Base-by-base conservation (phyloP, 768 basidiomycete species). In the Hortiboletus flavorubellus region DNA sequence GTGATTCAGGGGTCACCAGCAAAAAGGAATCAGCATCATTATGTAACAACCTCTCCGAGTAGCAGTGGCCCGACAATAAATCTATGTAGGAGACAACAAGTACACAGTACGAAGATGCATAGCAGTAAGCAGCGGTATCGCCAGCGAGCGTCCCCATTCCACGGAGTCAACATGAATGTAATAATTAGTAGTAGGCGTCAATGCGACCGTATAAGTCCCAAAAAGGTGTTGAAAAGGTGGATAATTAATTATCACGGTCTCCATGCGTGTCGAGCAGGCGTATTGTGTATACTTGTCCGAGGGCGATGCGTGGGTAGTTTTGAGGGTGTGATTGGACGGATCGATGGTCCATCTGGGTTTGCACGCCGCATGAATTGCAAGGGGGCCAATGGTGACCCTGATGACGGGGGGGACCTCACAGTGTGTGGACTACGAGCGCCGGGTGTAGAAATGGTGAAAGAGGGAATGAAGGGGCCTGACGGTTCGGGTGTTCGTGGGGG, bases 301-400 rank as follows among this genome's bases (percentile, higher is more conserved):
- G 75, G 71, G 51, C 78, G 79, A 51, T 77, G 80, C 35, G 69
- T 67, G 26, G 80, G 71, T 21, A 80, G 66, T 71, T 84, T 87
- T 37, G 85, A 82, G n/a, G 89, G 88, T 10, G 86, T 87, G 31
- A 75, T 75, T 16, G 87, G 80, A 51, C 85, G 80, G 49, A 80
- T 64, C 4, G 77, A 62, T 30, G 69, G 70, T 46, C 76, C 73
- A 16, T 87, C 86, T 29, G 73, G 75, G 39, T 89, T 87, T 38
- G 89, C 93, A 46, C 86, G 83, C 53, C 92, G 79, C 59, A 96
- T 82, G 72, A 93, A 94, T 67, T 95, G 91, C 44, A 96, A 72
- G 1, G 93, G 83, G 8, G 85, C 84, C 49, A 93, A 68, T 11
- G 92, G 89, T 0, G 91, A 91, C 14, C 86, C 85, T 34, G 84